These are phyloP conservation scores for Beauveria sp. DNA, from an alignment of 2,329 filamentous ascomycete species.

Conservation along the genomic window DNA sequence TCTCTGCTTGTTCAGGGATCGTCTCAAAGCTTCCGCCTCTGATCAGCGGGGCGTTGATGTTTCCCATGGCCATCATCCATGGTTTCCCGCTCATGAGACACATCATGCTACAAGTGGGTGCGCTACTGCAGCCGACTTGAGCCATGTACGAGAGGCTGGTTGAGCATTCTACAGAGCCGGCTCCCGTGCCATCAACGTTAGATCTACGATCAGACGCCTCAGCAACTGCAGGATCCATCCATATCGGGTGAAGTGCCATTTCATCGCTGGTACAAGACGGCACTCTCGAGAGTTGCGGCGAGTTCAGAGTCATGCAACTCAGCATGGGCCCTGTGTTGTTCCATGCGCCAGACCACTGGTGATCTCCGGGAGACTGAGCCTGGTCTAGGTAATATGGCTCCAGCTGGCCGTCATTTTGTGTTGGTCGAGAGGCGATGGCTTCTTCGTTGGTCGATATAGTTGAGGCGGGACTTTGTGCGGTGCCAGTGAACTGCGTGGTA, in stretches of 20 bases:
- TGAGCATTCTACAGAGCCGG: background rate
- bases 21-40: background rate
- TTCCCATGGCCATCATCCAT: background rate
- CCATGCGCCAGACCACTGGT: constrained; percentile 4
- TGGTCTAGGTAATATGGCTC: background rate
- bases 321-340: background rate
- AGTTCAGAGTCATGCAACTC: background rate
- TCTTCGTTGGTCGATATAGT: constrained; percentile 4
- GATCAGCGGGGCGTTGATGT: background rate
- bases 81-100: background rate
- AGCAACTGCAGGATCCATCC: background rate
- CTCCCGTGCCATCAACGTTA: constrained; percentile 1
- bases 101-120: background rate
- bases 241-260: constrained; percentile 1
- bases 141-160: background rate
- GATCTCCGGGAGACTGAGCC: background rate
- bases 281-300: constrained; percentile 2
- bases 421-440: background rate
- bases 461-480: constrained; percentile 2
- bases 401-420: background rate
- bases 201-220: constrained; percentile 7
- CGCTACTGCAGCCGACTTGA: constrained; percentile 5
- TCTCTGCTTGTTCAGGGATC: background rate
- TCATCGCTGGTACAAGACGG: constrained; percentile 8
- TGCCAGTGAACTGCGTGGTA: background rate